Evolutionary conservation across 2,329 filamentous ascomycete species (phyloP).

Genomic region (Byssothecium circinans): DNA sequence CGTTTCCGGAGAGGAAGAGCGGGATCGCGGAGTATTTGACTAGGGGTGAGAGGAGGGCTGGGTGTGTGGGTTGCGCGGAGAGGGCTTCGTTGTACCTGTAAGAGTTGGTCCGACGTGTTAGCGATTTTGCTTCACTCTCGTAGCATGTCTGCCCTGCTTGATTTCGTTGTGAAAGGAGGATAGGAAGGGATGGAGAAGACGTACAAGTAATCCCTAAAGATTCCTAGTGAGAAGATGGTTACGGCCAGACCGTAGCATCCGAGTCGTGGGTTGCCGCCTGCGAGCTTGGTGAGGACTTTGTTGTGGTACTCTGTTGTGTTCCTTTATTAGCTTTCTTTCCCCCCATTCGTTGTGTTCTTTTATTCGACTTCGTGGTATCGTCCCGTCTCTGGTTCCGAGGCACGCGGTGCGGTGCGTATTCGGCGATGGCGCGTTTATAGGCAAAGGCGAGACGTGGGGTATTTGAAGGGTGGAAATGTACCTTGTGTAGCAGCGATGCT

Average conservation of each 20-base stretch:
- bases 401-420: background rate
- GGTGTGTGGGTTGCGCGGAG: slow-evolving; percentile 72
- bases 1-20: slow-evolving; percentile 75
- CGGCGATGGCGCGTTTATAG: no score
- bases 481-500: slow-evolving; percentile 84
- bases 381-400: background rate
- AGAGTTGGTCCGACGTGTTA: no score
- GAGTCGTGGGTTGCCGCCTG: slow-evolving; percentile 72
- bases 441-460: slow-evolving; percentile 9
- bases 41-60: slow-evolving; percentile 64
- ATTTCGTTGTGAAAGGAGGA: slow-evolving; percentile 3
- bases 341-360: background rate
- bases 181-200: slow-evolving; percentile 10
- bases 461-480: slow-evolving; percentile 44
- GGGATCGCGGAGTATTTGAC: slow-evolving; percentile 67
- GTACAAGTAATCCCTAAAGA: slow-evolving; percentile 72
- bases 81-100: slow-evolving; percentile 82
- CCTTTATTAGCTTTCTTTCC: background rate
- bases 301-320: slow-evolving; percentile 76
- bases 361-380: no score
- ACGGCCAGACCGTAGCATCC: slow-evolving; percentile 89
- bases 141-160: no score
- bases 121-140: no score
- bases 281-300: slow-evolving; percentile 84
- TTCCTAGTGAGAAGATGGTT: slow-evolving; percentile 87